Base-by-base conservation (phyloP, 345 rosid genomes). In the Eucalyptus fibrosa region DNA sequence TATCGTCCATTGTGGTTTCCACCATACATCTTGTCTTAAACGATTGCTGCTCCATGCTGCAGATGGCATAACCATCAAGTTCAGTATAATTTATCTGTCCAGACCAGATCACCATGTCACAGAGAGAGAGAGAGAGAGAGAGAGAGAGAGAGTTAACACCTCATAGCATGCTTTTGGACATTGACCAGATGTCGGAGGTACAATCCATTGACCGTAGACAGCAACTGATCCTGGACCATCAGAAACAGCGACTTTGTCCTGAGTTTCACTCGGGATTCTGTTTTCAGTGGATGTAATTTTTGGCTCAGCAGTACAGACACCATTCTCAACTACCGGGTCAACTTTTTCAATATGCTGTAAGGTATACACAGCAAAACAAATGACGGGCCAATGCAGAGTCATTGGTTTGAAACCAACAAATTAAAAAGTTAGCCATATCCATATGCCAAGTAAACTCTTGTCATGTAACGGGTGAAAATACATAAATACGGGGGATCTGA, bases 1-100 rank as follows among this genome's bases (percentile, higher is more conserved):
- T 98, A 97, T 86, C 99, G 98, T 24, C 99, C 99, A 91, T 96
- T 97, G 91, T 97, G 99, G 93, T 98, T 98, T 92, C 99, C 99
- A 89, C 98, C 99, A 91, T 91, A 97, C 99, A 98, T 97, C 93
- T 96, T 96, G 91, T 98, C 99, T 89, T 94, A 96, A 93, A 98
- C 90, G 91, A 95, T 95, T 88, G 96, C 97, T 90, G 98, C 98
- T 87, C 95, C 99, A 92, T 98, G 99, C 99, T 97, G 95, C 65
- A 91, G 82, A 91, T 69, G 88, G 67, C 45, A 91, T 85, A 50
- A 89, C 77, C 59, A 40, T 86, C 69, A 88, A 89, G 24, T 86
- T 90, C 89, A 88, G 81, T 67, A 56, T 87, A 72, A 86, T 91
- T 86, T 80, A 69, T 34, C 34, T 34, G 44, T 69, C 44, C 44